Evolutionary conservation across 345 rosid species (phyloP), one percentile per base, ranked within the genome.

Genomic region (Chamaenerion angustifolium): DNA sequence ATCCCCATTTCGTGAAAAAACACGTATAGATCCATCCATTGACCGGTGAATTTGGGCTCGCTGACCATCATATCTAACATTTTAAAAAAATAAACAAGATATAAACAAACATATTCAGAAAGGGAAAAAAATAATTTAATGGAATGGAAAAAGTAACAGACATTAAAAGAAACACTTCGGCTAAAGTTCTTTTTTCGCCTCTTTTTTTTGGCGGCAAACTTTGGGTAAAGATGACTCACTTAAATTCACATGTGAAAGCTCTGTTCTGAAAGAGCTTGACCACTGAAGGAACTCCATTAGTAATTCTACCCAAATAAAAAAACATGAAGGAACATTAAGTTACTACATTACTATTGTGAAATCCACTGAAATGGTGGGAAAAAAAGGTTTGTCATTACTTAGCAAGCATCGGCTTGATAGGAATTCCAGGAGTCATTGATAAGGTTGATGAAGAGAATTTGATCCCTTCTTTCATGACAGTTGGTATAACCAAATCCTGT

Each of bases 321-420:
- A 15, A 60, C 46, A 51, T 21, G 25, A 51, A 56, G 14, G 47
- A 19, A 18, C 56, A 48, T 13, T 57, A 44, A 52, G 52, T 35
- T 35, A 48, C 37, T 18, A 57, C 4, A 59, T 61, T 18, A 25
- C 27, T 50, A 55, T 19, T 54, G 12, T 12, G 17, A 18, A 16
- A 40, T n/a, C n/a, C n/a, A n/a, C n/a, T 37, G 12, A 27, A 42
- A 61, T 11, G 16, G 15, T 46, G 48, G 16, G 18, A 21, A 40
- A 42, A 11, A 42, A 16, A 48, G 10, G 11, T 16, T 46, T 56
- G 50, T 9, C 51, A 55, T 50, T 82, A 88, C 97, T 76, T 85
- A 59, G 95, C 95, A 49, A 88, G 97, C 95, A 88, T 85, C 43
- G 93, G 95, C 76, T 82, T 85, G 14, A 88, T 78, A 62, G 97